Evolutionary conservation across 306 rosid genomes (phyloP).

Genomic region (Pyrus pyrifolia): DNA sequence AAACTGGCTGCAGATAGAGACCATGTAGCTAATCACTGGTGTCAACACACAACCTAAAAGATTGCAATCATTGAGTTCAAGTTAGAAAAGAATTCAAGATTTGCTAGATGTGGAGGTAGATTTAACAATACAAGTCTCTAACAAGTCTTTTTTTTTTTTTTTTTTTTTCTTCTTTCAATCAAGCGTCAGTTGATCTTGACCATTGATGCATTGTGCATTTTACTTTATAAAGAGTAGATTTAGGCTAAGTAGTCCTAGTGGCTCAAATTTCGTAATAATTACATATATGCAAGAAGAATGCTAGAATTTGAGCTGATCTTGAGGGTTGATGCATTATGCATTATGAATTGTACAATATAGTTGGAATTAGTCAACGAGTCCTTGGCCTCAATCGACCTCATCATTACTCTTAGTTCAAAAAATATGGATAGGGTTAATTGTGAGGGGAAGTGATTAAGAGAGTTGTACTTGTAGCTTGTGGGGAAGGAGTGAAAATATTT

Average conservation of each 20-base stretch:
- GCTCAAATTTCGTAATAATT: too few species aligned
- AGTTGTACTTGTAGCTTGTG: not conserved
- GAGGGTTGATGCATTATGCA: not conserved
- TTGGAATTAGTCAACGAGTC: not conserved
- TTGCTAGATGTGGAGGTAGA: not conserved
- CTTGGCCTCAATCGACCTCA: not conserved
- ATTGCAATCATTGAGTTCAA: not conserved
- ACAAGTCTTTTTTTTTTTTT: too few species aligned
- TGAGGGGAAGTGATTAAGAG: not conserved
- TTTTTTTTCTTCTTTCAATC: too few species aligned
- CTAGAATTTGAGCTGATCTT: too few species aligned
- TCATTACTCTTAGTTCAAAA: not conserved
- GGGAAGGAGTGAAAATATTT: slow-evolving; percentile 2
- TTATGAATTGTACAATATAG: not conserved
- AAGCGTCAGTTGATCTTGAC: rapidly evolving
- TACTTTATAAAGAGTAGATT: too few species aligned
- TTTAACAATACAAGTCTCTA: not conserved
- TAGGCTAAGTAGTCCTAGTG: not conserved
- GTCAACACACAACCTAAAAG: slow-evolving; percentile 13
- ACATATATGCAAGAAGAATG: not conserved
- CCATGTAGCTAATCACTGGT: not conserved
- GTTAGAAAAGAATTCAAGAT: not conserved
- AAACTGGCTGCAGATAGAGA: slow-evolving; percentile 11
- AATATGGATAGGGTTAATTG: not conserved
- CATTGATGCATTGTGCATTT: not conserved